Evolutionary conservation across 2,329 filamentous ascomycete species (phyloP).

Genomic region (Xylaria sp.): DNA sequence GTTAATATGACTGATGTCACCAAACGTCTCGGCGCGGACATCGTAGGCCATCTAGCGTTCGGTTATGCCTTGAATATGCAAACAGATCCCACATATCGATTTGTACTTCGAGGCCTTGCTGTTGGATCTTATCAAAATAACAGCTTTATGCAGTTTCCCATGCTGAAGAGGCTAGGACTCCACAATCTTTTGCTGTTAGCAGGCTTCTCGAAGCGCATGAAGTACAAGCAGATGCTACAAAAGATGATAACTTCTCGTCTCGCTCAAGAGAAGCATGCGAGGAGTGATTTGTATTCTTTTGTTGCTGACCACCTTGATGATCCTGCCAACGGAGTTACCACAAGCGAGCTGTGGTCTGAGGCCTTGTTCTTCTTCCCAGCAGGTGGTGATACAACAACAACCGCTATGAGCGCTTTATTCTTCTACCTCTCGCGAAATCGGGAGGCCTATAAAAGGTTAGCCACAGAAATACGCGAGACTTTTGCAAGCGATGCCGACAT

Average conservation of each 20-base stretch:
- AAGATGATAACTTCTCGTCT: slow-evolving; percentile 36
- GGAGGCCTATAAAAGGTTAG: slow-evolving; percentile 3
- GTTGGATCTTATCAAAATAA: slow-evolving; percentile 34
- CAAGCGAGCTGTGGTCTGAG: slow-evolving; percentile 37
- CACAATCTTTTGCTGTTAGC: slow-evolving; percentile 17
- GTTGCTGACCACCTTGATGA: slow-evolving; percentile 28
- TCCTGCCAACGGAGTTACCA: not conserved
- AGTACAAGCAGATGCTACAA: slow-evolving; percentile 30
- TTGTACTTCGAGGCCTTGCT: slow-evolving; percentile 27
- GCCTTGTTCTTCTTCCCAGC: slow-evolving; percentile 34
- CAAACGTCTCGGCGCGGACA: slow-evolving; percentile 34
- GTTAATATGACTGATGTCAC: slow-evolving; percentile 38
- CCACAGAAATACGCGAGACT: slow-evolving; percentile 20
- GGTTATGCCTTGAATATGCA: slow-evolving; percentile 38
- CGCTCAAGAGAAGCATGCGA: slow-evolving; percentile 30
- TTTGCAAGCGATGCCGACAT: slow-evolving; percentile 18
- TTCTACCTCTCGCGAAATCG: slow-evolving; percentile 31
- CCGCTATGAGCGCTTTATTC: slow-evolving; percentile 16
- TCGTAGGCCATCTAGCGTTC: slow-evolving; percentile 38
- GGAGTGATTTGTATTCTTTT: slow-evolving; percentile 37
- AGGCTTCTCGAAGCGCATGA: slow-evolving; percentile 4
- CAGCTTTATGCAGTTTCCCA: slow-evolving; percentile 37
- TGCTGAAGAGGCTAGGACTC: slow-evolving; percentile 33
- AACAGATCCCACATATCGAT: slow-evolving; percentile 31
- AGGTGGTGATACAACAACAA: slow-evolving; percentile 27